These are phyloP conservation scores for Baorangia bicolor DNA, from an alignment of 768 basidiomycete genomes.

Conservation along the genomic window DNA sequence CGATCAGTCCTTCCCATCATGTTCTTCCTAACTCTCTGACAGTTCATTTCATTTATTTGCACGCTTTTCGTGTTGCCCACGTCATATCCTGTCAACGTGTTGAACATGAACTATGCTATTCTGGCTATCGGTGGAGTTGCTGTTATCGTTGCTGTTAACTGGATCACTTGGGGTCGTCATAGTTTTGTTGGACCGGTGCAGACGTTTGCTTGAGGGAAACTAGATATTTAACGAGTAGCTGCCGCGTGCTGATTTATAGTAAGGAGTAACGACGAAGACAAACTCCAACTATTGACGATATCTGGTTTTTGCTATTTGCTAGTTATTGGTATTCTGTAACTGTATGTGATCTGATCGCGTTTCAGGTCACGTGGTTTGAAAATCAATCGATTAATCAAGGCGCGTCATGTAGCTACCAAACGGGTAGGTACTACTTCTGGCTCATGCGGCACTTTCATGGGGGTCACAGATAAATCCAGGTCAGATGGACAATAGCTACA, in stretches of 20 bases:
- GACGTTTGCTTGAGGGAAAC: conserved; percentile 25
- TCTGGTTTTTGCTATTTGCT: not conserved
- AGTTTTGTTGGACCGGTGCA: conserved; percentile 46
- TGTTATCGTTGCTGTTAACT: conserved; percentile 44
- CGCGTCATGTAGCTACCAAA: too few relatives aligned
- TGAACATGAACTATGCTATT: conserved; percentile 60
- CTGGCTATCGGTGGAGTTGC: conserved; percentile 49
- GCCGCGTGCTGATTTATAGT: not conserved
- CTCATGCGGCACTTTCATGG: not conserved
- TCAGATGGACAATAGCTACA: conserved; percentile 48
- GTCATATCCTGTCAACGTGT: conserved; percentile 45
- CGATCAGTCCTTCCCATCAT: not conserved
- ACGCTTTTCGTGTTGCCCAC: conserved; percentile 56
- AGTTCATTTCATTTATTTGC: conserved; percentile 56
- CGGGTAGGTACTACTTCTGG: not conserved
- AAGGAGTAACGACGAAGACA: not conserved
- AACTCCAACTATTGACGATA: not conserved
- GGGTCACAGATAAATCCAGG: not conserved
- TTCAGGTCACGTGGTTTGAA: conserved; percentile 15
- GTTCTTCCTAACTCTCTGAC: not conserved
- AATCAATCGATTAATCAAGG: too few relatives aligned
- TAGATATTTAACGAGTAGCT: not conserved
- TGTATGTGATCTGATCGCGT: not conserved
- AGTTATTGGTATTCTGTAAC: too few relatives aligned
- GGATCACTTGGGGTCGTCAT: conserved; percentile 47